Evolutionary conservation across 1,139 yeast species (phyloP).

Genomic region (Eremothecium cymbalariae): DNA sequence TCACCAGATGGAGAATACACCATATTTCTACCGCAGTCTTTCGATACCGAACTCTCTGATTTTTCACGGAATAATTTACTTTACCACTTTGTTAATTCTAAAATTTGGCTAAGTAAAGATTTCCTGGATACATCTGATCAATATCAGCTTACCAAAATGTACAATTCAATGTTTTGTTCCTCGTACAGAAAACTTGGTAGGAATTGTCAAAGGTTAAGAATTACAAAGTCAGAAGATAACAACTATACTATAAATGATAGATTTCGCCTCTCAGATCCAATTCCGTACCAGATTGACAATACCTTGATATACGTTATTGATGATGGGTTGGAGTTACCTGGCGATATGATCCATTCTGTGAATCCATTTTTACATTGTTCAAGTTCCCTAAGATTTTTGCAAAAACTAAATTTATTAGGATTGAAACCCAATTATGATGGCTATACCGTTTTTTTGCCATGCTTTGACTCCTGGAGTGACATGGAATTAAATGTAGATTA

Average conservation of each 20-base stretch:
- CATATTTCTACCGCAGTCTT: constrained; percentile 42
- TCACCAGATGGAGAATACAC: constrained; percentile 43
- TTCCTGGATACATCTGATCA: constrained; percentile 13
- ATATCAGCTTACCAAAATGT: constrained; percentile 31
- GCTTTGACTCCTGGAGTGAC: constrained; percentile 64
- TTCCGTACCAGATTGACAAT: constrained; percentile 43
- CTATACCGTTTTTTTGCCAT: constrained; percentile 73
- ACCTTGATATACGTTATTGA: constrained; percentile 58
- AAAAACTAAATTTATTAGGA: constrained; percentile 41
- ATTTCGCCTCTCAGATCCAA: constrained; percentile 38
- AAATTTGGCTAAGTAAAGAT: constrained; percentile 29
- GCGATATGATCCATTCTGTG: constrained; percentile 43
- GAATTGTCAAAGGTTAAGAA: constrained; percentile 42
- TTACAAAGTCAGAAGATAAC: constrained; percentile 33
- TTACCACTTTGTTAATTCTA: constrained; percentile 62
- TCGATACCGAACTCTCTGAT: constrained; percentile 34
- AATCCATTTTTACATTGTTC: constrained; percentile 50
- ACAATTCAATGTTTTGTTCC: constrained; percentile 39
- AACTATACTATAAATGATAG: constrained; percentile 42
- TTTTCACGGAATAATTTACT: constrained; percentile 36
- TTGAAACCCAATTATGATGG: constrained; percentile 45
- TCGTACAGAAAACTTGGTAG: constrained; percentile 36
- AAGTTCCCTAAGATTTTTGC: constrained; percentile 42
- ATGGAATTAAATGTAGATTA: constrained; percentile 57
- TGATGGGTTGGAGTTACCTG: constrained; percentile 50